phyloP scores from a whole-genome alignment of 75 land plant genomes.

The Isoetes taiwanensis region DNA sequence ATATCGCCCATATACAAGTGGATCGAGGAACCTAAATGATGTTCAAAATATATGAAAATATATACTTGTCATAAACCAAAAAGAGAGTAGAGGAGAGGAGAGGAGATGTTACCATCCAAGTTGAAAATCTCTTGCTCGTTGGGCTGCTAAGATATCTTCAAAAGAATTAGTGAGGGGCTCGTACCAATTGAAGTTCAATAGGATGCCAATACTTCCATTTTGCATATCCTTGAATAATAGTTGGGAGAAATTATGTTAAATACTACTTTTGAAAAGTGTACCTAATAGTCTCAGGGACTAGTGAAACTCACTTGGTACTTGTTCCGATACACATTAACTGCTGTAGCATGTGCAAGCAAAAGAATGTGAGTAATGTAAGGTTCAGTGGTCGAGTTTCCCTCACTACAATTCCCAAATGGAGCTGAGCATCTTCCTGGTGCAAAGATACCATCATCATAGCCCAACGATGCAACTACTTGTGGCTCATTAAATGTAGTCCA shows the following conservation, averaged over 20 bases:
- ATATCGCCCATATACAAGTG: conserved; percentile 12
- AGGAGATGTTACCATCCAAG: conserved; percentile 43
- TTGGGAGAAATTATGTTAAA: too few relatives aligned
- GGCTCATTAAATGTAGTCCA: conserved; percentile 84
- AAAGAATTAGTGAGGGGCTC: conserved; percentile 37
- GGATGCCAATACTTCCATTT: conserved; percentile 48
- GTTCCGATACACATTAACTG: neutral
- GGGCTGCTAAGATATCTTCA: conserved; percentile 27
- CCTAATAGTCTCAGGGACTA: neutral
- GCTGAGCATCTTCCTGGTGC: conserved; percentile 71
- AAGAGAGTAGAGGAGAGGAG: too few relatives aligned
- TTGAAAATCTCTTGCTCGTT: conserved; percentile 31
- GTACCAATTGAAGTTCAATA: conserved; percentile 23
- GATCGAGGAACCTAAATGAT: conserved; percentile 16
- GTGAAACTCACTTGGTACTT: neutral
- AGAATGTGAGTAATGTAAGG: conserved; percentile 18
- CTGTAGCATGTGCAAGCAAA: neutral
- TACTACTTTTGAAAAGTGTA: too few relatives aligned
- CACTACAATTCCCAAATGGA: conserved; percentile 48
- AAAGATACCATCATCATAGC: conserved; percentile 56
- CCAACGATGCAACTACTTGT: conserved; percentile 65
- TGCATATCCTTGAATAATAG: too few relatives aligned
- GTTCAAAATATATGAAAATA: neutral
- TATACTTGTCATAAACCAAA: too few relatives aligned
- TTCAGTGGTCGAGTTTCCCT: conserved; percentile 62